phyloP scores from a whole-genome alignment of 1,139 yeast genomes.

The Yamadazyma songkhlaensis region DNA sequence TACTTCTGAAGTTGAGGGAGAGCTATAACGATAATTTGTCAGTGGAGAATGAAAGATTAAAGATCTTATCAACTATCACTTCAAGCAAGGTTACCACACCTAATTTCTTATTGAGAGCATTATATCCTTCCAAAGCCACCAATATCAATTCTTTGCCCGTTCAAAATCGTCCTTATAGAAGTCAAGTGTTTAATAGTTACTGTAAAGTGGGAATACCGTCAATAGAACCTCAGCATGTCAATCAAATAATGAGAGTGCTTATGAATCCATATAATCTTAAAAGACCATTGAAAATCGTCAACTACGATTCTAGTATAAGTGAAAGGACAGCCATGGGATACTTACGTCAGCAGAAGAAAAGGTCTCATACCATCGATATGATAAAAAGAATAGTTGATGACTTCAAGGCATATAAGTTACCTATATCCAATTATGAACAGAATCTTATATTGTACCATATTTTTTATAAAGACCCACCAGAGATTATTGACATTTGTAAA shows the following conservation, averaged over 20 bases:
- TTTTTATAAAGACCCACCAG: constrained; percentile 29
- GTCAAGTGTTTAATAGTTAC: constrained; percentile 8
- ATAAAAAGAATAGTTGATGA: constrained; percentile 27
- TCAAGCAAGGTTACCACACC: constrained; percentile 2
- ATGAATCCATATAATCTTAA: constrained; percentile 12
- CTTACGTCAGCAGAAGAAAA: constrained; percentile 17
- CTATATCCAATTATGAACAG: constrained; percentile 31
- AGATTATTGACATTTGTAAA: constrained; percentile 14
- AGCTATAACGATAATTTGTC: constrained; percentile 5
- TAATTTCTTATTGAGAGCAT: not conserved
- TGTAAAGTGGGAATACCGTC: constrained; percentile 1
- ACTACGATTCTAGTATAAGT: not conserved
- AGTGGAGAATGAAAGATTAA: not conserved
- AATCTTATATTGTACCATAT: constrained; percentile 25
- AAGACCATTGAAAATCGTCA: constrained; percentile 10
- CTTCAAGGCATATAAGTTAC: constrained; percentile 21
- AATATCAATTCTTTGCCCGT: not conserved
- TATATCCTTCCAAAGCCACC: constrained; percentile 2
- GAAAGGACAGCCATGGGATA: constrained; percentile 12
- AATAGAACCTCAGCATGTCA: constrained; percentile 30
- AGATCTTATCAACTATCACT: not conserved
- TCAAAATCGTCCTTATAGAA: not conserved
- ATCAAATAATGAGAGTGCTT: constrained; percentile 31
- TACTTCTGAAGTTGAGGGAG: constrained; percentile 2
- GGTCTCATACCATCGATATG: constrained; percentile 17